These are phyloP conservation scores for Scalesia atractyloides DNA, from an alignment of 129 eudicot species.

Conservation along the genomic window DNA sequence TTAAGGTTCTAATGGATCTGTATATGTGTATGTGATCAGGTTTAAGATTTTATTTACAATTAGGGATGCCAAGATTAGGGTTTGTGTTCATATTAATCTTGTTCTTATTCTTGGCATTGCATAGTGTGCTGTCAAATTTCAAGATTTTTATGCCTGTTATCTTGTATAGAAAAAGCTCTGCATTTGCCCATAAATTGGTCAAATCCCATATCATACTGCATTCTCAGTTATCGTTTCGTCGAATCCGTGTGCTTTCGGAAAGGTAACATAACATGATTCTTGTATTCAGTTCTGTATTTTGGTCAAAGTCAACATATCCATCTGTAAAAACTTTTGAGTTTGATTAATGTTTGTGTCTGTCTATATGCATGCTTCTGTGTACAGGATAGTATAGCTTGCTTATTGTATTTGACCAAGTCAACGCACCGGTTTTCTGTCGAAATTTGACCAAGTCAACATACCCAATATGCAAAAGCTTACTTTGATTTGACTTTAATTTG, in stretches of 20 bases:
- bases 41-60: conserved; percentile 3
- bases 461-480: no score
- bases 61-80: conserved; percentile 40
- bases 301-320: conserved; percentile 21
- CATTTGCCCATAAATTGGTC: conserved; percentile 33
- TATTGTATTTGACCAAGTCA: not conserved
- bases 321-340: conserved; percentile 3
- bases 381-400: not conserved
- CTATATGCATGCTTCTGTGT: not conserved
- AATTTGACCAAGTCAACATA: no score
- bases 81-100: conserved; percentile 25
- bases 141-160: conserved; percentile 27
- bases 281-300: conserved; percentile 16
- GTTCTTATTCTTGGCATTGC: conserved; percentile 32
- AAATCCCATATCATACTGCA: conserved; percentile 32
- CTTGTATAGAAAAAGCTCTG: conserved; percentile 33
- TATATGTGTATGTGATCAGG: conserved; percentile 15
- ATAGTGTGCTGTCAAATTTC: conserved; percentile 38
- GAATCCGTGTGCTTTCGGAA: conserved; percentile 32
- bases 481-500: no score
- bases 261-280: conserved; percentile 18
- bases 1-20: conserved; percentile 7
- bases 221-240: conserved; percentile 21
- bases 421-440: no score
- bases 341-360: conserved; percentile 6